A percentile compares a stretch with the other conserved stretches of the same genome.
These are phyloP conservation scores for Magnaporthales sp. DNA, from an alignment of 2,329 filamentous ascomycete species.

Conservation along the genomic window DNA sequence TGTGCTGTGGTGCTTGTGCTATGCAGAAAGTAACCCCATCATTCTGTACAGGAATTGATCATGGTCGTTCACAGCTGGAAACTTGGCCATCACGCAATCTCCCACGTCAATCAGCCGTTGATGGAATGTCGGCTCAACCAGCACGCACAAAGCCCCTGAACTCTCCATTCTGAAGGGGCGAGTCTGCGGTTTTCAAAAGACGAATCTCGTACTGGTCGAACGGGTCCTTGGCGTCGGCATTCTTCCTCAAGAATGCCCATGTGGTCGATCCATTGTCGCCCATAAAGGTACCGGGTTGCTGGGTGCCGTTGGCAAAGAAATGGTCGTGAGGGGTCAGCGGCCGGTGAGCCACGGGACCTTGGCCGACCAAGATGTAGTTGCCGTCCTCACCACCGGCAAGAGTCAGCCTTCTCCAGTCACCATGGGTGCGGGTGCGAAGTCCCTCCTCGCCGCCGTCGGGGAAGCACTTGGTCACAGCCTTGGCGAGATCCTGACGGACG, in stretches of 20 bases:
- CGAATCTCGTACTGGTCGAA: background rate
- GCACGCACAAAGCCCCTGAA: conserved; percentile 4
- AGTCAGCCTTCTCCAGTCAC: background rate
- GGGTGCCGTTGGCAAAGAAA: conserved; percentile 2
- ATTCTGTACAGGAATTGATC: background rate
- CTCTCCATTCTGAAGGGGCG: background rate
- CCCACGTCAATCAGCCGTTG: background rate
- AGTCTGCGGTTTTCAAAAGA: background rate
- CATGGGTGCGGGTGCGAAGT: background rate
- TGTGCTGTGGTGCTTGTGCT: background rate
- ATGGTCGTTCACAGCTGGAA: background rate
- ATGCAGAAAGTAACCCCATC: background rate
- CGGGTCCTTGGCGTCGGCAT: background rate
- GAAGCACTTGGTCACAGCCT: background rate
- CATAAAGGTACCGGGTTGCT: background rate
- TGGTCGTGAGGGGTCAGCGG: background rate
- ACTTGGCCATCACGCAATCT: too few species aligned
- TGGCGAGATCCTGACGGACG: background rate
- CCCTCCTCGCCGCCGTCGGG: background rate
- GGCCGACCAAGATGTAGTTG: background rate
- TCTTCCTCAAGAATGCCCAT: background rate
- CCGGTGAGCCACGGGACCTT: background rate
- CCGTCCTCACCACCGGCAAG: background rate
- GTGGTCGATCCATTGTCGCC: background rate
- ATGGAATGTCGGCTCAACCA: background rate